Percentiles rank a stretch among this genome's conserved stretches.
Evolutionary conservation across 169 alveolate genomes (phyloP).

Genomic region (Eimeria sp.): DNA sequence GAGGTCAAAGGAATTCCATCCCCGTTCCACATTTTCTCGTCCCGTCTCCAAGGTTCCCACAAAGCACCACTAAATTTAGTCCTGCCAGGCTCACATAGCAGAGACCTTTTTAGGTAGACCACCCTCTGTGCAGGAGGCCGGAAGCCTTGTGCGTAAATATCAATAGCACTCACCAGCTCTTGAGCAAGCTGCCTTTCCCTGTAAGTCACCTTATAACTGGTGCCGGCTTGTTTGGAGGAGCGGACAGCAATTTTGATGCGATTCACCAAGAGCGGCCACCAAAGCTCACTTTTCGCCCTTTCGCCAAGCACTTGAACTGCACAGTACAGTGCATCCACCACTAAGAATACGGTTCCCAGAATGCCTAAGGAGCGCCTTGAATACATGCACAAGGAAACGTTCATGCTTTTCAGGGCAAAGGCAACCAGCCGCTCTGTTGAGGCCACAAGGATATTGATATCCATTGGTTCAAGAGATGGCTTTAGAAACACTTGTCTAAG

Average conservation of each 20-base stretch:
- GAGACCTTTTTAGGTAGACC: not conserved
- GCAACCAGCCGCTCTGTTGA: not conserved
- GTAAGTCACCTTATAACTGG: too few species aligned
- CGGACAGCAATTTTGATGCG: not conserved
- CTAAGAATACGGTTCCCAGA: not conserved
- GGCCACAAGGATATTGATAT: not conserved
- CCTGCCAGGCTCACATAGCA: constrained; percentile 9
- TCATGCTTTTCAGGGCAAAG: not conserved
- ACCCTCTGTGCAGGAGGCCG: constrained; percentile 2
- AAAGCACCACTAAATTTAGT: too few species aligned
- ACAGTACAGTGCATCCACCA: constrained; percentile 25
- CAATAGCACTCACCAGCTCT: not conserved
- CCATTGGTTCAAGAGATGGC: not conserved
- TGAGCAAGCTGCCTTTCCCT: not conserved
- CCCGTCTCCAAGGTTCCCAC: constrained; percentile 26
- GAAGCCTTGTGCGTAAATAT: not conserved
- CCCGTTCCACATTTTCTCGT: not conserved
- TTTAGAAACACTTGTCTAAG: not conserved
- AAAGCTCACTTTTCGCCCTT: not conserved
- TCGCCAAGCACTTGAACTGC: constrained; percentile 2
- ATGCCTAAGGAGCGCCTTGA: not conserved
- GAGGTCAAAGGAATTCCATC: not conserved
- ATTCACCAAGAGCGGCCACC: not conserved
- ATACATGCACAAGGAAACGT: not conserved
- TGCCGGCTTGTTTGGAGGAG: not conserved